Evolutionary conservation across 1,284 basidiomycete genomes (phyloP), one percentile per base, ranked within the genome.

Genomic region (Cryptococcus sp.): DNA sequence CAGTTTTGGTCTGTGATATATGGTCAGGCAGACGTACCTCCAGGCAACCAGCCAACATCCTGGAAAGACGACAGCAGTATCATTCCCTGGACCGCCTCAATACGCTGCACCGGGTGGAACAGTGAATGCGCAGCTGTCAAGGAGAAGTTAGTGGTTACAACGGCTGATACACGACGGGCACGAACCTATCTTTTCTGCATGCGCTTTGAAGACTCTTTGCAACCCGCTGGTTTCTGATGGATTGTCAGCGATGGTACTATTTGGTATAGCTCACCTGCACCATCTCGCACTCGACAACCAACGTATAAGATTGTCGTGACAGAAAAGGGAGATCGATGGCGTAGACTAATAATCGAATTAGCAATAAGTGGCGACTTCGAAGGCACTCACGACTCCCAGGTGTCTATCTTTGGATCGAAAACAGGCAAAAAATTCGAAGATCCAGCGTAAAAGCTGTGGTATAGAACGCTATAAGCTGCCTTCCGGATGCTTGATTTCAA

Each of bases 51-150:
- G 2, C 91, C 91, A 66, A 90, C 89, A 65, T 93, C 89, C 15
- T 89, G 91, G 88, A 91, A 94, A 7, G 91, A 90, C 23, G 91
- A 88, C 16, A 93, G 86, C 50, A 93, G 81, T 54, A 92, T 88
- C 89, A 92, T 93, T 15, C 91, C 88, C 72, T 93, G 92, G 22
- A 94, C 86, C 5, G 89, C 89, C 76, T 95, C 92, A 59, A 86
- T 83, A 44, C 89, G 82, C n/a, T 54, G 52, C 15, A 93, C 90
- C 5, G 89, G 89, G 3, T 89, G 85, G 74, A 93, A 94, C 29
- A 95, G 81, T 4, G 91, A 91, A 20, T 88, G 88, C 50, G 87
- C 86, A 16, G 90, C 90, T 67, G 45, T 17, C 5, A 50, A 16
- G 5, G 22, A n/a, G 20, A 58, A 26, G 44, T 54, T 44, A 39